Evolutionary conservation across 768 basidiomycete genomes (phyloP).

Genomic region (Phaeotremella fagi): DNA sequence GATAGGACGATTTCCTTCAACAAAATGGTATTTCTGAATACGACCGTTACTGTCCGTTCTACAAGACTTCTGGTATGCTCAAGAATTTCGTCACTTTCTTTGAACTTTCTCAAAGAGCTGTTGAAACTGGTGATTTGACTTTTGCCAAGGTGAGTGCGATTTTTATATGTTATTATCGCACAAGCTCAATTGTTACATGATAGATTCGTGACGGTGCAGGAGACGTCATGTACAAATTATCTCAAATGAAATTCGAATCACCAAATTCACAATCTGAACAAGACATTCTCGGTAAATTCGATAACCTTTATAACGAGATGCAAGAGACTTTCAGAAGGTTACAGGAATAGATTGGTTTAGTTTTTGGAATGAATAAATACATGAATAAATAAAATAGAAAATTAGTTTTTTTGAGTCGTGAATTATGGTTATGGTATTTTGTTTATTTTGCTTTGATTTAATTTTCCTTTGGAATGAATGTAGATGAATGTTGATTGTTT

Average conservation of each 20-base stretch:
- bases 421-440: too few relatives aligned
- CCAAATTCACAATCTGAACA: conserved; percentile 83
- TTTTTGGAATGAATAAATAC: background rate
- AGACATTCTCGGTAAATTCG: conserved; percentile 71
- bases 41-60: conserved; percentile 95
- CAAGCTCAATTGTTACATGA: conserved; percentile 34
- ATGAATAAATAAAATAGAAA: too few relatives aligned
- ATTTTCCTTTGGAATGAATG: too few relatives aligned
- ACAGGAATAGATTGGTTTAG: conserved; percentile 36
- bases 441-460: too few relatives aligned
- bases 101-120: conserved; percentile 79
- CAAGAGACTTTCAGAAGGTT: conserved; percentile 69
- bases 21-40: conserved; percentile 99
- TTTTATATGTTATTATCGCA: background rate
- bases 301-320: conserved; percentile 75
- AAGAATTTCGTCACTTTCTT: conserved; percentile 91
- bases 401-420: too few relatives aligned
- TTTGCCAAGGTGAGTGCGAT: conserved; percentile 43
- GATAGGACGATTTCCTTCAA: conserved; percentile 56
- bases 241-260: conserved; percentile 99
- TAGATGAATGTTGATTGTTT: too few relatives aligned
- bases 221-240: conserved; percentile 94
- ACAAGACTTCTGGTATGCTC: conserved; percentile 96
- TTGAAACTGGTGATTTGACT: conserved; percentile 65
- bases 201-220: conserved; percentile 79